Evolutionary conservation across 2,329 filamentous ascomycete genomes (phyloP).

Genomic region (Neodidymelliopsis sp.): DNA sequence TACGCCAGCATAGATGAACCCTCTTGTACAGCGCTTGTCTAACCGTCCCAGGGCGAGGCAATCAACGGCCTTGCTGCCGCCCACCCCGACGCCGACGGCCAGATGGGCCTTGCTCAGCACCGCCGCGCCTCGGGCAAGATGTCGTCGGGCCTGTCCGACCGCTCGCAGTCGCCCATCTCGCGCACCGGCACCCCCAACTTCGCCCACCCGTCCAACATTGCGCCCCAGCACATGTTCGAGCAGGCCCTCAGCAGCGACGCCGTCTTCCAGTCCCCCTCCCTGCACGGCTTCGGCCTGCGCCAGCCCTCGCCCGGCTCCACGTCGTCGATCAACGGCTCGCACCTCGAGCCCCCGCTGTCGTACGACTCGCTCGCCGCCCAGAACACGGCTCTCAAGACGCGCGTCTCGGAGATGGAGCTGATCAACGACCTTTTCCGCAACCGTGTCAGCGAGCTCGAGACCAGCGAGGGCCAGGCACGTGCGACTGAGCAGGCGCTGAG

Average conservation of each 20-base stretch:
- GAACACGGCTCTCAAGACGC: constrained; percentile 90
- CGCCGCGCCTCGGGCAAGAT: constrained; percentile 75
- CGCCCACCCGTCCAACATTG: constrained; percentile 69
- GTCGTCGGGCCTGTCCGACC: constrained; percentile 75
- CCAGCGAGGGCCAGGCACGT: constrained; percentile 72
- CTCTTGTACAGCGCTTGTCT: constrained; percentile 6
- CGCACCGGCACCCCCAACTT: constrained; percentile 80
- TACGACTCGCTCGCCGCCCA: constrained; percentile 81
- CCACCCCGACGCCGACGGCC: constrained; percentile 63
- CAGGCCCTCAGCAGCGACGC: constrained; percentile 74
- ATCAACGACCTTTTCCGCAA: constrained; percentile 80
- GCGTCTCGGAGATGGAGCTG: constrained; percentile 92
- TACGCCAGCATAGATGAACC: constrained; percentile 49
- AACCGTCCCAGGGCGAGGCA: constrained; percentile 34
- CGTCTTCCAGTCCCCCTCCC: constrained; percentile 64
- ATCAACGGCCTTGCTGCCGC: constrained; percentile 65
- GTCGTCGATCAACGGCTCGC: constrained; percentile 66
- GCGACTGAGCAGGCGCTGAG: constrained; percentile 65
- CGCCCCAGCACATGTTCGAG: constrained; percentile 81
- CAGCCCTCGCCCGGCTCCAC: constrained; percentile 65
- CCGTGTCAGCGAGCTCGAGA: constrained; percentile 75
- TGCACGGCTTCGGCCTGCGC: constrained; percentile 51
- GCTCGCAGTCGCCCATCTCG: constrained; percentile 79
- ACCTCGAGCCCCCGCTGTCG: constrained; percentile 74
- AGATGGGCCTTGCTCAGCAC: constrained; percentile 65